These are phyloP conservation scores for Simplicillium aogashimaense DNA, from an alignment of 2,329 filamentous ascomycete genomes.

Conservation along the genomic window DNA sequence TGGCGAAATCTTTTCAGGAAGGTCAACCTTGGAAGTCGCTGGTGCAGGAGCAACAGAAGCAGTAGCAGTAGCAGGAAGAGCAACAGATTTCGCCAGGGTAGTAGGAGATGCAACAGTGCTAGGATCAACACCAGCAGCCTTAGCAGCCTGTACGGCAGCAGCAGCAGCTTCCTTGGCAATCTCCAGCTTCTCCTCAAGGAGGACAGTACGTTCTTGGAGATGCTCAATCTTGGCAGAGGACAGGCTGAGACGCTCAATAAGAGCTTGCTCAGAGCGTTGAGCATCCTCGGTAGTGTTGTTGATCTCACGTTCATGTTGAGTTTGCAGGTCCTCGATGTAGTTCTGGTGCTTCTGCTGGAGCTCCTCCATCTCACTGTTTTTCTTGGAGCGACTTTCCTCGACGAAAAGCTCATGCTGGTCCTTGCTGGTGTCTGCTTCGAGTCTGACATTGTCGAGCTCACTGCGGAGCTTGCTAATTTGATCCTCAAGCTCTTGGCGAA, in stretches of 20 bases:
- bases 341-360: slow-evolving; percentile 52
- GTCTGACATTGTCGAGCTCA: slow-evolving; percentile 66
- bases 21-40: slow-evolving; percentile 30
- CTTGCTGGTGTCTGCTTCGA: slow-evolving; percentile 73
- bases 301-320: slow-evolving; percentile 65
- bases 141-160: slow-evolving; percentile 70
- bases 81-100: slow-evolving; percentile 10
- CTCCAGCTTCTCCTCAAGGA: slow-evolving; percentile 84
- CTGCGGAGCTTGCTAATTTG: slow-evolving; percentile 62
- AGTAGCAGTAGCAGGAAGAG: slow-evolving; percentile 15
- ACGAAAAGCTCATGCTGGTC: slow-evolving; percentile 76
- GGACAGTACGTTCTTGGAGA: slow-evolving; percentile 72
- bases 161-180: slow-evolving; percentile 80
- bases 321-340: slow-evolving; percentile 63
- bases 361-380: slow-evolving; percentile 44
- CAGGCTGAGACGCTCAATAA: slow-evolving; percentile 71
- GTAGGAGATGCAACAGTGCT: slow-evolving; percentile 5
- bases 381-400: slow-evolving; percentile 66
- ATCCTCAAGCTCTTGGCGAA: slow-evolving; percentile 72
- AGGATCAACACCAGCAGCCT: slow-evolving; percentile 38
- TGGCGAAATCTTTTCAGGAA: slow-evolving; percentile 82
- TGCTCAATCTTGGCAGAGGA: slow-evolving; percentile 78
- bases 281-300: slow-evolving; percentile 71
- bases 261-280: slow-evolving; percentile 67
- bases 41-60: slow-evolving; percentile 31